phyloP scores from a whole-genome alignment of 176 grass and related monocot genomes.

The Phyllostachys edulis region DNA sequence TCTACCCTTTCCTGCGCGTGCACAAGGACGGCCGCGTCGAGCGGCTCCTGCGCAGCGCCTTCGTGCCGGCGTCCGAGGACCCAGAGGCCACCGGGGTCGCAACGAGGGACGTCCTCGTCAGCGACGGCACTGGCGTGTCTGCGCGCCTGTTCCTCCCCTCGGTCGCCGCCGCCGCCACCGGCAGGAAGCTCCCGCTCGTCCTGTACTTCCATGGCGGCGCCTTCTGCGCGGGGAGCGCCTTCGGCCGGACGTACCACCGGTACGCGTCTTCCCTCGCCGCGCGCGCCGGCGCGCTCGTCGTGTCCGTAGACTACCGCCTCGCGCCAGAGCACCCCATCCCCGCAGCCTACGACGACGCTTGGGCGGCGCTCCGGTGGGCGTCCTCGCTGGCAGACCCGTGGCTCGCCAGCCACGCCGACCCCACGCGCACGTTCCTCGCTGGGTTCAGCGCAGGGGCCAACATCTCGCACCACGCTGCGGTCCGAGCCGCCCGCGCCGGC shows the following conservation, averaged over 20 bases:
- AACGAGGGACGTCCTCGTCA: constrained; percentile 30
- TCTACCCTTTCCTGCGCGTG: neutral
- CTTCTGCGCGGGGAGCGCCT: constrained; percentile 46
- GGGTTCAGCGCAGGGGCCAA: constrained; percentile 7
- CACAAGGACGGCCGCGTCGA: neutral
- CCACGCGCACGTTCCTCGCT: neutral
- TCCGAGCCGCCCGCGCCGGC: neutral
- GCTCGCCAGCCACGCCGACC: neutral
- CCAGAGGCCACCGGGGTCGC: neutral
- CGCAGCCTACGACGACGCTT: constrained; percentile 40
- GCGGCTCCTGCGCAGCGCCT: neutral
- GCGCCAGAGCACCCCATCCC: constrained; percentile 51
- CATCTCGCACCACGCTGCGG: constrained; percentile 1
- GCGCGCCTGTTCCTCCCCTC: neutral
- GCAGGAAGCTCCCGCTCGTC: constrained; percentile 33
- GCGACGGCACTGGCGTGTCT: neutral
- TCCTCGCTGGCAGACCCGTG: neutral
- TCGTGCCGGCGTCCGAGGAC: neutral
- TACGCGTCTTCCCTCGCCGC: constrained; percentile 34
- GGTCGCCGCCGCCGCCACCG: neutral
- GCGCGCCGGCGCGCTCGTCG: constrained; percentile 17
- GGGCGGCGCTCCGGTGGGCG: constrained; percentile 31
- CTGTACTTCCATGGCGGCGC: constrained; percentile 56
- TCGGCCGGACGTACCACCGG: constrained; percentile 25
- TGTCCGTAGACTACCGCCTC: constrained; percentile 52